Evolutionary conservation across 495 filamentous ascomycete species (phyloP), one percentile per base, ranked within the genome.

Genomic region (Beverwykella pulmonaria): DNA sequence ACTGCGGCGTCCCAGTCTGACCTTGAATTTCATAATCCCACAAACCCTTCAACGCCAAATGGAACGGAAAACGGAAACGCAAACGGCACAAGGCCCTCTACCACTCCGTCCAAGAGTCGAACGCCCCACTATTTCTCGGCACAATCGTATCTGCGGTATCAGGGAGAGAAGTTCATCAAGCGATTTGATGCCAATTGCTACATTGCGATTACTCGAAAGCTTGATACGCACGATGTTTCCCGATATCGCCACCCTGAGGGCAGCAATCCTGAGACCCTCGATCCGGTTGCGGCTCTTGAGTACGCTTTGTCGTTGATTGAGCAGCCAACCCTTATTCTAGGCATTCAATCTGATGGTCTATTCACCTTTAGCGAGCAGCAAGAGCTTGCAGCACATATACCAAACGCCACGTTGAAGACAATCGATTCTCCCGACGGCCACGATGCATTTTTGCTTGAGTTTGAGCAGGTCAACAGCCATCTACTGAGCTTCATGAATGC

Each of bases 181-280:
- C 88, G 94, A 7, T 98, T 97, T 74, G 94, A 98, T 77, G 89
- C 91, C 67, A 98, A 98, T 74, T 98, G 94, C 80, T 98, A 98
- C 79, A 98, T 98, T 61, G 92, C 94, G 64, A 97, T 98, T 75
- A 98, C 94, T 6, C 90, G 94, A 63, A 98, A 98, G 77, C 87
- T 98, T n/a, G 94, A 98, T 73, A 98, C 94, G 2, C 94, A 98
- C 75, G 94, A 98, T 74, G 85, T 98, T 27, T 92, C 91, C 22
- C 84, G 92, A 23, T 82, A 87, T 67, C 87, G 92, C 20, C 75
- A 69, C 41, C 71, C 76, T 3, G 39, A 55, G 27, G 63, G 57
- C n/a, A 12, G 41, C 29, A 41, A 61, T 20, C 61, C 69, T 17
- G 49, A 60, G 5, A 56, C 58, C 19, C 39, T 57, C 26, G 59